These are phyloP conservation scores for Glycyrrhiza uralensis DNA, from an alignment of 306 rosid species.

Conservation along the genomic window DNA sequence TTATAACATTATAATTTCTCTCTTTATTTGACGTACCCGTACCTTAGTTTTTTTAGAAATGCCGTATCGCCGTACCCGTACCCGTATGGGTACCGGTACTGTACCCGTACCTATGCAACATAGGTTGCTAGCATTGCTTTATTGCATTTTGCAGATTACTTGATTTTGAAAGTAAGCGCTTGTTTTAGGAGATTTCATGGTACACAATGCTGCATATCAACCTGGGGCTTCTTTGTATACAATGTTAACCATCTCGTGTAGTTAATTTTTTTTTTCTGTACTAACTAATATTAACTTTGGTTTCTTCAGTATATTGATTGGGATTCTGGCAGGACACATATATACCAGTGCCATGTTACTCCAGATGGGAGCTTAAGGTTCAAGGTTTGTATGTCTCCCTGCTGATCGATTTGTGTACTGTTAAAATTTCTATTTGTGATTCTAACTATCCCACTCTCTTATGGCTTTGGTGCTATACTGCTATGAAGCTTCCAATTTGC, in stretches of 20 bases:
- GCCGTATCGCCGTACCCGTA: too few species aligned
- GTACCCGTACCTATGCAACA: too few species aligned
- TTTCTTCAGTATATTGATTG: slow-evolving; percentile 54
- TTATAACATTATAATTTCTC: too few species aligned
- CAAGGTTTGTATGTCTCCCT: slow-evolving; percentile 54
- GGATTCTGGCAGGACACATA: slow-evolving; percentile 52
- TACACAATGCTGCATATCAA: background rate
- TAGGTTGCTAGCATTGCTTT: too few species aligned
- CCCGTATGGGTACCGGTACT: too few species aligned
- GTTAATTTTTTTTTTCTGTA: background rate
- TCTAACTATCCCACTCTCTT: background rate
- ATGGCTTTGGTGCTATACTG: slow-evolving; percentile 1
- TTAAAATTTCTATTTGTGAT: background rate
- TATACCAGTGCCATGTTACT: slow-evolving; percentile 58
- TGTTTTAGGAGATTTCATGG: background rate
- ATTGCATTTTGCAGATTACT: background rate
- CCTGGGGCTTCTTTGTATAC: background rate
- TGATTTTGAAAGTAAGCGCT: background rate
- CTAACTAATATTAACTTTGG: background rate
- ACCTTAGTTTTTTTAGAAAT: too few species aligned
- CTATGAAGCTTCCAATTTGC: background rate
- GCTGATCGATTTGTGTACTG: background rate
- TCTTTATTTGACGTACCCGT: too few species aligned
- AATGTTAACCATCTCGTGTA: background rate
- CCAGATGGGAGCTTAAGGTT: slow-evolving; percentile 48